Conservation (phyloP, 1,139 yeast genomes). For the Candida mesenterica region DNA sequence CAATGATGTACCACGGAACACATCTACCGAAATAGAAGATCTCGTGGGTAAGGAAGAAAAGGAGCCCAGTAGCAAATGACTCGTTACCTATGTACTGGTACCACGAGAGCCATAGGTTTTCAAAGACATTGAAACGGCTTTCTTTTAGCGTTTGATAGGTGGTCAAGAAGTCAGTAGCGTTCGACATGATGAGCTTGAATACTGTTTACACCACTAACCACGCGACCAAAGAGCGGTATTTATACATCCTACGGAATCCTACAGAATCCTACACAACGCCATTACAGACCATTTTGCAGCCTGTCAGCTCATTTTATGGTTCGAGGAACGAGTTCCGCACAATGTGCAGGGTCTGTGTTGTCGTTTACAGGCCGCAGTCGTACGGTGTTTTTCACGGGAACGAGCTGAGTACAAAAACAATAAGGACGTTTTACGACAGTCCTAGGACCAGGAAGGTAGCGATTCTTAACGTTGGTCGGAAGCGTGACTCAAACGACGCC, state of each 20-base stretch:
- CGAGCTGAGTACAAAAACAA: no score
- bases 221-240: no score
- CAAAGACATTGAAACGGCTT: constrained; percentile 37
- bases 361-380: constrained; percentile 1
- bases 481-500: no score
- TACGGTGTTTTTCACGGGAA: no score
- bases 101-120: constrained; percentile 76
- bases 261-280: no score
- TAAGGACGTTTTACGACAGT: no score
- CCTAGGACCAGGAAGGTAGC: no score
- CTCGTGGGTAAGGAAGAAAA: constrained; percentile 75
- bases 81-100: constrained; percentile 74
- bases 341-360: neutral
- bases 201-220: no score
- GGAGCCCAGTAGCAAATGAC: constrained; percentile 76
- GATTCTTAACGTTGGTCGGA: no score
- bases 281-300: no score
- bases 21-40: constrained; percentile 80
- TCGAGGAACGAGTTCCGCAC: neutral
- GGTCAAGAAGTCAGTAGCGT: neutral
- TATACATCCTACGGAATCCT: no score
- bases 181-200: no score
- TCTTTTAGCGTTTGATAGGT: neutral
- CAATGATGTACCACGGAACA: constrained; percentile 81
- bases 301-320: neutral